Conservation (phyloP, 352 stramenopile genomes). For the Phytopythium boreale region DNA sequence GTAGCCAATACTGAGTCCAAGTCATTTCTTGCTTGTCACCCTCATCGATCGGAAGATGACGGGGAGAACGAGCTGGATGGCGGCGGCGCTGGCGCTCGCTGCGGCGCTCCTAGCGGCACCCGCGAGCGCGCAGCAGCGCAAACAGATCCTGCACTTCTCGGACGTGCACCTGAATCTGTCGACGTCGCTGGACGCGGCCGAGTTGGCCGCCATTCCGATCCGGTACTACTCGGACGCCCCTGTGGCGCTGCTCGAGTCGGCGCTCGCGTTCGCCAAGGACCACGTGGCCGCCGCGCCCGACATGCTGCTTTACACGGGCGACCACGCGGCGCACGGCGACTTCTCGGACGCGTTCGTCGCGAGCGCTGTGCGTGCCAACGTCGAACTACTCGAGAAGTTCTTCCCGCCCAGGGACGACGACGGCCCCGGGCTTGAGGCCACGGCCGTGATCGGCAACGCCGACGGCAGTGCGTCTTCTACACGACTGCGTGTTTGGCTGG, state of each 20-base stretch:
- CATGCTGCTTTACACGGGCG: slow-evolving; percentile 80
- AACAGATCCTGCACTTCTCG: slow-evolving; percentile 76
- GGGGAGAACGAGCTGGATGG: background rate
- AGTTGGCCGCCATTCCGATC: slow-evolving; percentile 37
- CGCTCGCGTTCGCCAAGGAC: slow-evolving; percentile 58
- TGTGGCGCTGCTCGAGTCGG: slow-evolving; percentile 59
- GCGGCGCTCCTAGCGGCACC: background rate
- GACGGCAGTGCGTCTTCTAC: slow-evolving; percentile 50
- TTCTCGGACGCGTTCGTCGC: slow-evolving; percentile 64
- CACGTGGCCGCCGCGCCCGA: slow-evolving; percentile 52
- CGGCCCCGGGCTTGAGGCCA: slow-evolving; percentile 35
- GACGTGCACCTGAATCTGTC: slow-evolving; percentile 86
- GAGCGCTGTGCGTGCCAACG: slow-evolving; percentile 59
- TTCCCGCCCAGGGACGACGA: slow-evolving; percentile 28
- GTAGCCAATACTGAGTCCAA: background rate
- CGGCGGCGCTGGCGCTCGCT: background rate
- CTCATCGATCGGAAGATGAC: no score
- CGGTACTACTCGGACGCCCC: slow-evolving; percentile 56
- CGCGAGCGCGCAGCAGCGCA: slow-evolving; percentile 11
- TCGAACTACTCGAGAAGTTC: slow-evolving; percentile 67
- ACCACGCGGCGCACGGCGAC: slow-evolving; percentile 63
- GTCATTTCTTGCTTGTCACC: background rate
- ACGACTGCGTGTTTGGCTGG: background rate
- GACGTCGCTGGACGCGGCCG: slow-evolving; percentile 21
- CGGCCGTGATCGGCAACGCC: slow-evolving; percentile 79